Base-by-base conservation (phyloP, 495 filamentous ascomycete genomes). In the Aspergillus ellipticus region DNA sequence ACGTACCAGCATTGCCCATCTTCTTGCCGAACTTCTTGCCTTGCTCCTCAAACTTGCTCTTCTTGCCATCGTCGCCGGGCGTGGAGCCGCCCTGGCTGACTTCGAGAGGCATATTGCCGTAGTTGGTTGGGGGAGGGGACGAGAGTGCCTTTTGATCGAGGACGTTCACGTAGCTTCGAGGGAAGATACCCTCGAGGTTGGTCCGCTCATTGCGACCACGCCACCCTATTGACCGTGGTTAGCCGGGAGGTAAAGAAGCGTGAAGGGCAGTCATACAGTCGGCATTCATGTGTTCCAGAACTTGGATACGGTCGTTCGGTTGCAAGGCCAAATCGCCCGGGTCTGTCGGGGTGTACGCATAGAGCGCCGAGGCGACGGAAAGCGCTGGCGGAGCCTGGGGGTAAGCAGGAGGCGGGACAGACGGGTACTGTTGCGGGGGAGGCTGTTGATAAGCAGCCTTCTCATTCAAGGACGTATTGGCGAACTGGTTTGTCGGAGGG, bases 231-330 rank as follows among this genome's bases (percentile, higher is more conserved):
- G 39, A 56, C 37, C 6, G 49, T 52, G 54, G 52, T 69, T 66
- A 74, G 64, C 53, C 29, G 46, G n/a, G 37, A 31, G 20, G 42
- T 21, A 21, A 10, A 22, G 1, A 16, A 24, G 13, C 16, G 19
- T 15, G 13, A 33, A 43, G 20, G 39, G 21, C 31, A 26, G 60
- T 64, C 75, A 56, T 76, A 95, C 94, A 98, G 64, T 98, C 94
- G 17, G 83, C 84, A 62, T 97, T 97, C 84, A 95, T 90, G 72
- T 96, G 90, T 67, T 96, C 89, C 46, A 82, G 77, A 22, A 98
- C 87, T 47, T 83, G 79, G 59, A 98, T 77, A 20, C 80, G 78
- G 71, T 96, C 92, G 63, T 90, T 84, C 24, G 83, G 83, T 54
- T 84, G 77, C 60, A 98, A 80, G 1, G 80, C 80, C 51, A 92